Conservation (phyloP, 441 rosid species). For the Omphalea diandra region DNA sequence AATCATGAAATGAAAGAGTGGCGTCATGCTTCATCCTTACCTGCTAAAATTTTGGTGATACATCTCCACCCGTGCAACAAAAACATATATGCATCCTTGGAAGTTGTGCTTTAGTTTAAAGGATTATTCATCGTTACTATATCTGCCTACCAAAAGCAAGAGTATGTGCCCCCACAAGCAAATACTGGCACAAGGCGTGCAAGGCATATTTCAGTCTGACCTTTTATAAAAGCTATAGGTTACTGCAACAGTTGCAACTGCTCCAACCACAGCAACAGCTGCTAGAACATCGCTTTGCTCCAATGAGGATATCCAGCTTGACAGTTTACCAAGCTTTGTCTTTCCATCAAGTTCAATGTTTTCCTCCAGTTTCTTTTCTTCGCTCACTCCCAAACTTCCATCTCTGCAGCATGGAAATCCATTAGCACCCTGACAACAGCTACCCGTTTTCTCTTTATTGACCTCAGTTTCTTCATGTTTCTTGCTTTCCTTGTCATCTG, state of each 20-base stretch:
- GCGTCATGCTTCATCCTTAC: conserved; percentile 17
- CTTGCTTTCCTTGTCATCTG: conserved; percentile 32
- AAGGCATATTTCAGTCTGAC: conserved; percentile 42
- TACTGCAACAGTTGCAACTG: conserved; percentile 55
- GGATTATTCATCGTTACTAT: conserved; percentile 28
- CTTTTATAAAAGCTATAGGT: conserved; percentile 55
- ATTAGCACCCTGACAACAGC: conserved; percentile 79
- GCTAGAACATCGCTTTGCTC: conserved; percentile 52
- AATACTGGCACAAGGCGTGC: conserved; percentile 15
- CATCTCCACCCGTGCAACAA: conserved; percentile 15
- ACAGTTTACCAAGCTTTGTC: conserved; percentile 26
- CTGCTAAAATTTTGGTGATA: conserved; percentile 22
- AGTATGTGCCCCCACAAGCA: conserved; percentile 21
- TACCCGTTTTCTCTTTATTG: conserved; percentile 34
- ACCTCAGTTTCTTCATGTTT: conserved; percentile 39
- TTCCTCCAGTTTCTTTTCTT: conserved; percentile 34
- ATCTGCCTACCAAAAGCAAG: conserved; percentile 25
- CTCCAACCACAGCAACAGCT: conserved; percentile 59
- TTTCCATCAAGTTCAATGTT: conserved; percentile 23
- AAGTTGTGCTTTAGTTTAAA: conserved; percentile 25
- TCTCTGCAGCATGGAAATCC: conserved; percentile 77
- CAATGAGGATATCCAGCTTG: conserved; percentile 45
- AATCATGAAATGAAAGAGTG: conserved; percentile 5
- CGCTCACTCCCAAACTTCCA: conserved; percentile 32
- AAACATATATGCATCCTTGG: conserved; percentile 19